A percentile compares a stretch with the other conserved stretches of the same genome.
Evolutionary conservation across 1,139 yeast species (phyloP).

Genomic region (Scheffersomyces quercinus): DNA sequence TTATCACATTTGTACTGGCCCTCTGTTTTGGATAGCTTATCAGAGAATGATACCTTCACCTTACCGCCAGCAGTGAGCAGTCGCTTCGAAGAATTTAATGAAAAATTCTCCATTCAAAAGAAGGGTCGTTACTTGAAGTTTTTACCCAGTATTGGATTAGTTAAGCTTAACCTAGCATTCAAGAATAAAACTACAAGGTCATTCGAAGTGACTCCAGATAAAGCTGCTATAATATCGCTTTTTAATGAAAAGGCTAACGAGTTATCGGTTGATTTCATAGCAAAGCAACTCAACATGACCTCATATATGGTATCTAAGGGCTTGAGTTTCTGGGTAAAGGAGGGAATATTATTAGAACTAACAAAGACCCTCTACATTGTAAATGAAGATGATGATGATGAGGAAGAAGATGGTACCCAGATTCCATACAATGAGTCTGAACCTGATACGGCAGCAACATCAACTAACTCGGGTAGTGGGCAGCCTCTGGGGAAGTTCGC

Average conservation of each 20-base stretch:
- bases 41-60: constrained; percentile 37
- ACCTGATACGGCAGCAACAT: constrained; percentile 4
- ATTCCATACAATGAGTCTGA: constrained; percentile 1
- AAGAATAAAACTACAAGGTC: constrained; percentile 35
- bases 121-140: constrained; percentile 61
- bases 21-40: constrained; percentile 28
- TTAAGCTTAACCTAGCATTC: constrained; percentile 57
- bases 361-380: constrained; percentile 31
- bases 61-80: constrained; percentile 46
- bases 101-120: constrained; percentile 42
- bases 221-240: constrained; percentile 62
- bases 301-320: constrained; percentile 38
- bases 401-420: background rate
- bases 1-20: constrained; percentile 58
- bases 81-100: constrained; percentile 44
- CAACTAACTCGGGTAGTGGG: constrained; percentile 9
- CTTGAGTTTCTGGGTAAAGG: constrained; percentile 57
- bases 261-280: constrained; percentile 27
- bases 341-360: constrained; percentile 44
- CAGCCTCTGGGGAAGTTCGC: constrained; percentile 2
- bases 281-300: constrained; percentile 34
- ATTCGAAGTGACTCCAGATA: constrained; percentile 64
- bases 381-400: constrained; percentile 18
- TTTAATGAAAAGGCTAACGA: constrained; percentile 44
- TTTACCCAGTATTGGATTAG: constrained; percentile 63